Conservation (phyloP, 371 early-diverging fungal species). For the Smittium culicis region DNA sequence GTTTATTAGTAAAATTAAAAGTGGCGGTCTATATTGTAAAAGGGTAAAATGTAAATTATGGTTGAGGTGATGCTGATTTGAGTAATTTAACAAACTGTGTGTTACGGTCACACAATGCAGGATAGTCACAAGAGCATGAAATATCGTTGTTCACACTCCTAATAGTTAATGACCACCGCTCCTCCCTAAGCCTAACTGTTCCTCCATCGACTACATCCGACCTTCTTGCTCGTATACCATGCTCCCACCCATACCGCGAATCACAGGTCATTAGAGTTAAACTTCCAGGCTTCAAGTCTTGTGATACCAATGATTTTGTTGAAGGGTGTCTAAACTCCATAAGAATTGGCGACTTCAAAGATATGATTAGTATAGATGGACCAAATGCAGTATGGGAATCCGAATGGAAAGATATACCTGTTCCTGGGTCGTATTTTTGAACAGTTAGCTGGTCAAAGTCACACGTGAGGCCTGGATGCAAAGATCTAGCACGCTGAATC, state of each 20-base stretch:
- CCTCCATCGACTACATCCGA: conserved; percentile 33
- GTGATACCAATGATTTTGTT: conserved; percentile 5
- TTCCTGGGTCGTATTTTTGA: conserved; percentile 36
- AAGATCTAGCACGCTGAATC: conserved; percentile 17
- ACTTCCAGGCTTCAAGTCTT: conserved; percentile 33
- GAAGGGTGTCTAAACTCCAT: conserved; percentile 35
- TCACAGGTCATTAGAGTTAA: conserved; percentile 33
- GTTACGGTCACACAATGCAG: conserved; percentile 18
- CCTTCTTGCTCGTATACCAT: conserved; percentile 34
- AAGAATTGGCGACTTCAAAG: conserved; percentile 27
- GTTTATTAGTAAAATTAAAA: no score
- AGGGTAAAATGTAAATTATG: no score
- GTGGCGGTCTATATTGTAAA: no score
- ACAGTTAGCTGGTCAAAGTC: conserved; percentile 38
- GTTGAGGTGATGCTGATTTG: no score
- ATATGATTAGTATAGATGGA: conserved; percentile 26
- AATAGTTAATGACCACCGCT: conserved; percentile 26
- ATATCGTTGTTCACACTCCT: conserved; percentile 14
- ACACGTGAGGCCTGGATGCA: conserved; percentile 4
- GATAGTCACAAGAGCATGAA: conserved; percentile 15
- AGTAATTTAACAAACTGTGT: conserved; percentile 12
- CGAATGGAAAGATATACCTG: conserved; percentile 39
- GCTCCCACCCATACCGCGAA: conserved; percentile 36
- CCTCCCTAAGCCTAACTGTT: conserved; percentile 22
- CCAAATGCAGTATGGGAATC: conserved; percentile 37